Evolutionary conservation across 75 land plant genomes (phyloP), one percentile per base, ranked within the genome.

Genomic region (Sequoiadendron giganteum): DNA sequence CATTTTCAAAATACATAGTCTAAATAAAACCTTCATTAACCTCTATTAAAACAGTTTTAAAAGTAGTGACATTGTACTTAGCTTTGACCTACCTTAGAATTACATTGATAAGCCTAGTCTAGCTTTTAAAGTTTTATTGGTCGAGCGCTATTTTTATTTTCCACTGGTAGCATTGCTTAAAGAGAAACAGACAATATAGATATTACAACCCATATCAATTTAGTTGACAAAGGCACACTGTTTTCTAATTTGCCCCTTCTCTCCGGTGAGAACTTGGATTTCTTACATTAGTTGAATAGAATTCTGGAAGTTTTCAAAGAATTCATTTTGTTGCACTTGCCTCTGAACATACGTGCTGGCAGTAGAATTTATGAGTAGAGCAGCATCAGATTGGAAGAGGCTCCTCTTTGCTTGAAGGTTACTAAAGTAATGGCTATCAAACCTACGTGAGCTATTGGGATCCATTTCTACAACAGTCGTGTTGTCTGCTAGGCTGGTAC

Each of bases 361-460:
- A 19, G 86, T 47, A 42, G 83, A 7, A 52, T 93, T 89, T 47
- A 82, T 84, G 79, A 90, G 86, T 15, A 95, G 89, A 2, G 88
- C 85, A 13, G 84, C 88, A 85, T 95, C 96, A 18, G 91, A 88
- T 7, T 83, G 85, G 90, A 95, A 92, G 18, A 94, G 89, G 5
- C 96, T 95, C 28, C 58, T 39, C 32, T 86, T 88, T 36, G 87
- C 16, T 34, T 16, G n/a, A 10, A 95, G 85, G 39, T 58, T 84
- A 34, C 25, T 39, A 89, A 82, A 95, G 89, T 92, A 95, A 85
- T 79, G 81, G 68, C 72, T 89, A 85, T 95, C 96, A 87, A 95
- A 95, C 68, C 39, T 40, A 68, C 45, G 30, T 56, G 56, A 70
- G 80, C 89, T 91, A 1, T 42, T 40, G 14, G 92, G 91, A 68